Percentiles rank a stretch among this genome's conserved stretches.
These are phyloP conservation scores for Cryomyces minteri DNA, from an alignment of 495 filamentous ascomycete genomes.

Conservation along the genomic window DNA sequence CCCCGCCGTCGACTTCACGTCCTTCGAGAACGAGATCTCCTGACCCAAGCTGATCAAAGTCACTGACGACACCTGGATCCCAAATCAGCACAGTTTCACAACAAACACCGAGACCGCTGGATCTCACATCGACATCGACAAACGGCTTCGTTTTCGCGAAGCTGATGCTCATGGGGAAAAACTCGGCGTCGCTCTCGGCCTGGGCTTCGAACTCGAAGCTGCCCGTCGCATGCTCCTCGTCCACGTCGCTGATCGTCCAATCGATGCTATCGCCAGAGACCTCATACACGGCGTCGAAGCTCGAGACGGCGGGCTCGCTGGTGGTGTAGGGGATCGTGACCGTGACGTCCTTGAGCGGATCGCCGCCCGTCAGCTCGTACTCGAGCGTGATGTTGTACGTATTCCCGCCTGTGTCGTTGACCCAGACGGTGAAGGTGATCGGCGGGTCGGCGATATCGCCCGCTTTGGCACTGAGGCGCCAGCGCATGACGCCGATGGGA, in stretches of 20 bases:
- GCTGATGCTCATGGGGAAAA: conserved; percentile 88
- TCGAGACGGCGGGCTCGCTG: conserved; percentile 72
- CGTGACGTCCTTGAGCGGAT: conserved; percentile 61
- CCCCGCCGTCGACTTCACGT: conserved; percentile 70
- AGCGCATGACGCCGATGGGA: conserved; percentile 71
- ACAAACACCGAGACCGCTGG: conserved; percentile 1
- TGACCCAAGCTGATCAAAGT: conserved; percentile 63
- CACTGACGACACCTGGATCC: conserved; percentile 44
- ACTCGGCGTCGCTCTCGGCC: conserved; percentile 68
- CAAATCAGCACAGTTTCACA: conserved; percentile 7
- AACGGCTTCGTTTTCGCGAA: conserved; percentile 79
- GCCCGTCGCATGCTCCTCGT: conserved; percentile 61
- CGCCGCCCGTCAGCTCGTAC: conserved; percentile 71
- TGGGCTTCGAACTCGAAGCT: conserved; percentile 88
- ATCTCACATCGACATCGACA: conserved; percentile 74
- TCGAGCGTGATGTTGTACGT: conserved; percentile 78
- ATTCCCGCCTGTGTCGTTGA: conserved; percentile 62
- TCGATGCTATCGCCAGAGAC: conserved; percentile 84
- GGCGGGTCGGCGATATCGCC: conserved; percentile 58
- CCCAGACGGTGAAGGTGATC: conserved; percentile 90
- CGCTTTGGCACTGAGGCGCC: conserved; percentile 55
- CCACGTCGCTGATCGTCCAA: conserved; percentile 74
- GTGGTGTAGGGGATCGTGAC: conserved; percentile 72
- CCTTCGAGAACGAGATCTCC: conserved; percentile 72
- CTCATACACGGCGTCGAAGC: conserved; percentile 86